Evolutionary conservation across 2,329 filamentous ascomycete species (phyloP), one percentile per base, ranked within the genome.

Genomic region (Nigrograna mackinnonii): DNA sequence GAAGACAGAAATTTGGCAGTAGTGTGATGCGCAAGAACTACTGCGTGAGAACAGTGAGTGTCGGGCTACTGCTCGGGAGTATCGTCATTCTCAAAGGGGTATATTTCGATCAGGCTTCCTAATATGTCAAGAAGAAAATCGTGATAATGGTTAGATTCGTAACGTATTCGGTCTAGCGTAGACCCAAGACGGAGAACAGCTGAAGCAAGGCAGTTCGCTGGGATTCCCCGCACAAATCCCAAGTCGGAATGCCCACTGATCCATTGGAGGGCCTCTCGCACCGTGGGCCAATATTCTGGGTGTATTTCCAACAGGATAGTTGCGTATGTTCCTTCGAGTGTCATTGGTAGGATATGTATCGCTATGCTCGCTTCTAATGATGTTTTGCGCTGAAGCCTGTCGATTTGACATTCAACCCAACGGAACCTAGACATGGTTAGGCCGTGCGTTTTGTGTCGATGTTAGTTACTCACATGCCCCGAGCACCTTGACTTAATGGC

Each of bases 391-490:
- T 21, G 12, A 7, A 39, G 16, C 4, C 17, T 19, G 17, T 11
- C 5, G 6, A 39, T 9, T 21, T 39, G 37, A 17, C 26, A 39
- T 17, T 6, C 18, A 21, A 21, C 37, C 37, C 37, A 39, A 7
- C 37, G 37, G 21, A 39, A 39, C 37, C 37, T 39, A 19, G 6
- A 7, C 6, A 7, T 7, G 12, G 26, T 39, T 6, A 32, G 31
- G 18, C 18, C 16, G 31, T 33, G 18, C 22, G 13, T 12, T n/a
- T 36, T 6, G 18, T 32, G 6, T 21, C 16, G n/a, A 31, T 22
- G 37, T 24, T 7, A 28, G 28, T 12, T 6, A 39, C 37, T 31
- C 22, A 39, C 22, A 39, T 39, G 11, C 37, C 37, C 21, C 22
- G 6, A 6, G 31, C 31, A 17, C 31, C 31, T 7, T 17, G 31